Conservation (phyloP, 2,329 filamentous ascomycete genomes). For the Penicillium sp. region DNA sequence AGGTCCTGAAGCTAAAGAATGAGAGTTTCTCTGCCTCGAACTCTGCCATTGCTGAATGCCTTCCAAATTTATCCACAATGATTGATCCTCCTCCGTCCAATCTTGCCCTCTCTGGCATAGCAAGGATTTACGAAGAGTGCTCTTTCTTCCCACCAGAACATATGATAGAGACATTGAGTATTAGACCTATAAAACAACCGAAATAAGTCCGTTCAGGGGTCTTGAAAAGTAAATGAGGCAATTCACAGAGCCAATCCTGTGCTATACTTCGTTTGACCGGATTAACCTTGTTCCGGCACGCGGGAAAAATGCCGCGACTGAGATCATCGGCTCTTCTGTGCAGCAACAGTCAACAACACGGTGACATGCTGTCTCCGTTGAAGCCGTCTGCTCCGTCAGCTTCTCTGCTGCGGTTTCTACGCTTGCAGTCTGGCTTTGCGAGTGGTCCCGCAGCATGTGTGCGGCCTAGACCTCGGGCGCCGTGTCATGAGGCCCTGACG, state of each 20-base stretch:
- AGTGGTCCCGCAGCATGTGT: constrained; percentile 43
- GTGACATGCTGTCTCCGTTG: constrained; percentile 48
- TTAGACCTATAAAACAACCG: not conserved
- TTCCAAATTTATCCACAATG: too few species aligned
- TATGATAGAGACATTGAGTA: not conserved
- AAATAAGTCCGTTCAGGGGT: not conserved
- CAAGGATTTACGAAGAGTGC: not conserved
- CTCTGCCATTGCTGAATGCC: too few species aligned
- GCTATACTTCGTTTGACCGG: constrained; percentile 38
- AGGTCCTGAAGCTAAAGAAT: too few species aligned
- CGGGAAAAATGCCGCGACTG: constrained; percentile 28
- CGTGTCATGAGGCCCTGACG: constrained; percentile 25
- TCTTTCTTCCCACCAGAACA: too few species aligned
- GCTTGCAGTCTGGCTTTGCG: constrained; percentile 69
- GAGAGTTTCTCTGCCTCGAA: too few species aligned
- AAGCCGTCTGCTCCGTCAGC: constrained; percentile 57
- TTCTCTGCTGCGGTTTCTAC: constrained; percentile 73
- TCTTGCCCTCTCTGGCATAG: too few species aligned
- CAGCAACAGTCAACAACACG: constrained; percentile 21
- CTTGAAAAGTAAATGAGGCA: not conserved
- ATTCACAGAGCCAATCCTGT: constrained; percentile 4
- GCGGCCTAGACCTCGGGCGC: constrained; percentile 24
- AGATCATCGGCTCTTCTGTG: constrained; percentile 20
- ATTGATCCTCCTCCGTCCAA: too few species aligned
- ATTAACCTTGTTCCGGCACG: constrained; percentile 38